These are phyloP conservation scores for Russula earlei DNA, from an alignment of 768 basidiomycete genomes.

Conservation along the genomic window DNA sequence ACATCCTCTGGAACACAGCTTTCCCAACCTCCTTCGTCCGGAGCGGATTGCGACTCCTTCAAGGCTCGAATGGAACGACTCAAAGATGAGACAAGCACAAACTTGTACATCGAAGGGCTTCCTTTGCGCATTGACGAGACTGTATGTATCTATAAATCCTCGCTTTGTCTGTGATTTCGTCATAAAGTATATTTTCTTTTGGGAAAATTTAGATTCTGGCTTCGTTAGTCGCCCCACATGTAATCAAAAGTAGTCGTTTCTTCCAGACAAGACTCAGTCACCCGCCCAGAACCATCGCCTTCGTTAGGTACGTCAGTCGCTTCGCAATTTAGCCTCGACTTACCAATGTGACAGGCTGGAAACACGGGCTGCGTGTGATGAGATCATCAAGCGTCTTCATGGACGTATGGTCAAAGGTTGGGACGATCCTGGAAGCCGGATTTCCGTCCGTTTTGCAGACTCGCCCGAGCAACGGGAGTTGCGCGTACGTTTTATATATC, in stretches of 20 bases:
- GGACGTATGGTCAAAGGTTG: slow-evolving; percentile 73
- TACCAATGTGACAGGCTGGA: slow-evolving; percentile 43
- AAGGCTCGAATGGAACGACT: slow-evolving; percentile 74
- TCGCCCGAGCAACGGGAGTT: slow-evolving; percentile 70
- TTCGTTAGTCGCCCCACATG: slow-evolving; percentile 58
- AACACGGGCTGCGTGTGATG: slow-evolving; percentile 61
- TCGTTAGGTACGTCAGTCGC: slow-evolving; percentile 49
- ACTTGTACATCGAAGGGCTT: slow-evolving; percentile 76
- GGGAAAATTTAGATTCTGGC: slow-evolving; percentile 41
- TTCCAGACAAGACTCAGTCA: slow-evolving; percentile 72
- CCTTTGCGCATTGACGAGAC: slow-evolving; percentile 62
- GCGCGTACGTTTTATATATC: slow-evolving; percentile 38
- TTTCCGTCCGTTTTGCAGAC: slow-evolving; percentile 74
- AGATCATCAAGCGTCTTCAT: slow-evolving; percentile 68
- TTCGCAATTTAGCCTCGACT: background rate
- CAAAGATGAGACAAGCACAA: slow-evolving; percentile 56
- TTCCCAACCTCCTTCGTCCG: slow-evolving; percentile 8
- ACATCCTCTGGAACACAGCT: slow-evolving; percentile 10
- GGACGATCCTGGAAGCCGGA: slow-evolving; percentile 67
- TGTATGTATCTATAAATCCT: slow-evolving; percentile 27
- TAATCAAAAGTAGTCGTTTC: slow-evolving; percentile 67
- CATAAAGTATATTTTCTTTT: background rate
- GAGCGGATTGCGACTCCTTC: slow-evolving; percentile 36
- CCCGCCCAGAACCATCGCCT: slow-evolving; percentile 73
- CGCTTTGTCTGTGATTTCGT: background rate